Evolutionary conservation across 345 rosid species (phyloP), one percentile per base, ranked within the genome.

Genomic region (Kandelia obovata): DNA sequence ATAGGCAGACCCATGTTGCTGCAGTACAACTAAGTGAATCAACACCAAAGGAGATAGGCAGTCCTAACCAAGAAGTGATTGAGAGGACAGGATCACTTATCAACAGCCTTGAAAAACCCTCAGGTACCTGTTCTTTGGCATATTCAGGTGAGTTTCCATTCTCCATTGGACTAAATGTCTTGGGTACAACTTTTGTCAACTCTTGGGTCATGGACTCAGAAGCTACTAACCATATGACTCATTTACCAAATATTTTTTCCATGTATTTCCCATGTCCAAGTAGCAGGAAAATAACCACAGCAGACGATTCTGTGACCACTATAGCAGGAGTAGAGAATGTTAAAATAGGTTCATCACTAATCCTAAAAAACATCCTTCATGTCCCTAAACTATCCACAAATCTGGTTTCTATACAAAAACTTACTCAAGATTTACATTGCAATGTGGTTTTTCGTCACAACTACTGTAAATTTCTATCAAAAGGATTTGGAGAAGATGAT

Each of bases 111-210:
- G 30, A 62, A 65, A 16, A 26, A 53, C 7, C 23, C 8, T 52
- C 23, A 52, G 23, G 56, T 35, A 25, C 53, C 19, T 43, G 31
- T 15, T 63, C 32, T 63, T 13, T 10, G 19, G 53, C 31, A 52
- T 21, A 52, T 52, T 63, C 55, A 63, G 32, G 28, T 63, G 21
- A 63, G n/a, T 47, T 47, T 63, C 11, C 10, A 39, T 63, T 63
- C 28, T 37, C 28, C 4, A 10, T 63, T 43, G 19, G 67, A 2
- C 9, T 43, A 21, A 43, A 63, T 63, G 53, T 27, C 20, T 63
- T 2, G 0, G 32, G 43, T 10, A 63, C 23, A 2, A 52, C 56
- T 7, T 52, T 20, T 52, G 21, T 9, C 56, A 51, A 66, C 19
- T 53, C 34, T 21, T 34, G 27, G 17, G 47, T 53, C 28, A 31